phyloP scores from a whole-genome alignment of 2,329 filamentous ascomycete genomes.

The Stagonosporopsis chrysanthemi region DNA sequence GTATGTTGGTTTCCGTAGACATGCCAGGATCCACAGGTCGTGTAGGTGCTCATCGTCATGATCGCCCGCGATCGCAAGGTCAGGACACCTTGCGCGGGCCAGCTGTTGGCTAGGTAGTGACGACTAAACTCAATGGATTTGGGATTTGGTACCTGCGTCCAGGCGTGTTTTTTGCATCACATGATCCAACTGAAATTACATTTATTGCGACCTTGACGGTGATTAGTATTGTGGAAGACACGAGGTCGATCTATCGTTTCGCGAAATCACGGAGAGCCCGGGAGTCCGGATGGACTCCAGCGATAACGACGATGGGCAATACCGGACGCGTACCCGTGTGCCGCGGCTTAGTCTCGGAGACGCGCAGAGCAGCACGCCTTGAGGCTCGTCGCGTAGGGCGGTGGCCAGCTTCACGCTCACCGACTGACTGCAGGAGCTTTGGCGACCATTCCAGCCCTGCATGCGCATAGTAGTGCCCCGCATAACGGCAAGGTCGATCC shows the following conservation, averaged over 20 bases:
- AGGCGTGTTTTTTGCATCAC: slow-evolving; percentile 6
- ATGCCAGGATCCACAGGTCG: slow-evolving; percentile 10
- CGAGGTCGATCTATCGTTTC: slow-evolving; percentile 23
- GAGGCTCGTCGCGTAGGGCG: slow-evolving; percentile 11
- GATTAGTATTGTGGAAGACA: slow-evolving; percentile 20
- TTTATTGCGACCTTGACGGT: slow-evolving; percentile 13
- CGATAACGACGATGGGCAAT: slow-evolving; percentile 14
- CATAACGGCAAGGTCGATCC: slow-evolving; percentile 21
- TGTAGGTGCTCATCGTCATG: slow-evolving; percentile 20
- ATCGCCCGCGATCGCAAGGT: slow-evolving; percentile 16
- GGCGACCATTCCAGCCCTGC: slow-evolving; percentile 15
- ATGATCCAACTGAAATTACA: slow-evolving; percentile 12
- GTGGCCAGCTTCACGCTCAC: slow-evolving; percentile 18
- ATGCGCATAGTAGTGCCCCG: slow-evolving; percentile 15
- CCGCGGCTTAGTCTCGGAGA: slow-evolving; percentile 21
- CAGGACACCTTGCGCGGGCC: slow-evolving; percentile 14
- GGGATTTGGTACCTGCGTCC: slow-evolving; percentile 8
- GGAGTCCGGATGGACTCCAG: slow-evolving; percentile 14
- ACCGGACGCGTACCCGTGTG: slow-evolving; percentile 17
- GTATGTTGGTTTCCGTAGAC: slow-evolving; percentile 8
- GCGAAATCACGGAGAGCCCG: slow-evolving; percentile 21
- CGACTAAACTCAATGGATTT: neutral
- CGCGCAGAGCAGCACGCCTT: slow-evolving; percentile 15
- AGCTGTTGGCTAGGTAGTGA: slow-evolving; percentile 3
- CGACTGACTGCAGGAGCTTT: slow-evolving; percentile 16